These are phyloP conservation scores for Raffaelea albimanens DNA, from an alignment of 2,329 filamentous ascomycete genomes.

Conservation along the genomic window DNA sequence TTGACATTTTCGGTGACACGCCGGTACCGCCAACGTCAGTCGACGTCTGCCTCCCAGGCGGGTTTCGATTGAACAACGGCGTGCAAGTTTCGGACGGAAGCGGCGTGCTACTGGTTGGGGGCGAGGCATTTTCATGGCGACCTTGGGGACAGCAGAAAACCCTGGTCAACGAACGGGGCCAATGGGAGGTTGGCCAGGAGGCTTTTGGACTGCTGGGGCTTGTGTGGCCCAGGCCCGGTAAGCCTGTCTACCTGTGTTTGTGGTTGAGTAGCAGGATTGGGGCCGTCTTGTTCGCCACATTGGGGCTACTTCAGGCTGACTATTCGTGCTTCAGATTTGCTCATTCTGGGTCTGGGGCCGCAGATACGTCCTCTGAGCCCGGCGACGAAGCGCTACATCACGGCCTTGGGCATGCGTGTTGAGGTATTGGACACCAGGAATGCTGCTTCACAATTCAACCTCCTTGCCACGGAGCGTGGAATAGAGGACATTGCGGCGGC, in stretches of 20 bases:
- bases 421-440: conserved; percentile 90
- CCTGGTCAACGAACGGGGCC: conserved; percentile 66
- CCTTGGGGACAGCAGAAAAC: conserved; percentile 54
- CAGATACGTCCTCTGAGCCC: conserved; percentile 69
- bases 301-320: not conserved
- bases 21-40: conserved; percentile 73
- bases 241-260: conserved; percentile 17
- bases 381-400: conserved; percentile 61
- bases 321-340: conserved; percentile 49
- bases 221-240: conserved; percentile 84
- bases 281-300: not conserved
- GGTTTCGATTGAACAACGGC: conserved; percentile 81
- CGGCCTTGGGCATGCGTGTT: conserved; percentile 69
- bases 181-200: conserved; percentile 65
- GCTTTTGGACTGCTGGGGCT: conserved; percentile 68
- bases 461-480: conserved; percentile 89
- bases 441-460: conserved; percentile 87
- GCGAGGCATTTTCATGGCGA: conserved; percentile 81
- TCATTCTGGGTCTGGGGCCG: conserved; percentile 80
- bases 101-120: conserved; percentile 63
- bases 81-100: conserved; percentile 48
- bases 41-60: conserved; percentile 71
- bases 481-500: conserved; percentile 78
- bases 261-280: not conserved
- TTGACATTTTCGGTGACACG: conserved; percentile 71